A percentile compares a stretch with the other conserved stretches of the same genome.
phyloP scores from a whole-genome alignment of 257 asterid genomes.

The Nicotiana noctiflora region DNA sequence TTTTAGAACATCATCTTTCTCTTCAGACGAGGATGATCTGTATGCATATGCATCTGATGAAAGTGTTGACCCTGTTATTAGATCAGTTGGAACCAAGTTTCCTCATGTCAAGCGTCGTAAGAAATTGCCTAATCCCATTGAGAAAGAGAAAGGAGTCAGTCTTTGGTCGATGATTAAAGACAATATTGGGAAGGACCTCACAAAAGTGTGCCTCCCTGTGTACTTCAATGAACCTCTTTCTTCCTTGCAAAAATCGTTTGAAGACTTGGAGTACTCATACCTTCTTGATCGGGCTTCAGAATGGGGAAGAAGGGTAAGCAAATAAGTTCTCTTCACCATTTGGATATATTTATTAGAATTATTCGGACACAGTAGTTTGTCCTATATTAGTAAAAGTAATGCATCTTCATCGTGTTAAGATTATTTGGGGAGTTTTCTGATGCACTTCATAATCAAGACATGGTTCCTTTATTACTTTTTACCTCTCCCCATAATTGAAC shows the following conservation, averaged over 20 bases:
- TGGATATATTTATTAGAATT: conserved; percentile 1
- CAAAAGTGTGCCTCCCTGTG: conserved; percentile 95
- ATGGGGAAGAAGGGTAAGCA: conserved; percentile 79
- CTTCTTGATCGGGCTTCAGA: conserved; percentile 88
- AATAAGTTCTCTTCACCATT: conserved; percentile 9
- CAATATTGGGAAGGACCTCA: conserved; percentile 96
- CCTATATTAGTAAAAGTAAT: not conserved
- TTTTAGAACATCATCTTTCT: conserved; percentile 56
- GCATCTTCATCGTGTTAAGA: not conserved
- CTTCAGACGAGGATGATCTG: conserved; percentile 64
- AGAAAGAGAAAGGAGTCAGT: conserved; percentile 94
- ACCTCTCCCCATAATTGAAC: not conserved
- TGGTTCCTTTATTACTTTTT: not conserved
- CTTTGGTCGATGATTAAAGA: conserved; percentile 98
- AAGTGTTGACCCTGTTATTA: conserved; percentile 51
- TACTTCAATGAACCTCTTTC: conserved; percentile 97
- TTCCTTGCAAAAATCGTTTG: conserved; percentile 91
- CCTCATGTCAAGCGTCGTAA: conserved; percentile 75
- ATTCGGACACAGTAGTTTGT: not conserved
- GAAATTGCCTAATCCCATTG: conserved; percentile 82
- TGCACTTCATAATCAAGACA: not conserved
- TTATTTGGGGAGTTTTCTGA: not conserved
- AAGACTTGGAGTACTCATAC: conserved; percentile 91
- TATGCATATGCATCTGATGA: conserved; percentile 55
- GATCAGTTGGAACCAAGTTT: conserved; percentile 59